Base-by-base conservation (phyloP, 2,329 filamentous ascomycete genomes). In the Penicillium verrucosum region DNA sequence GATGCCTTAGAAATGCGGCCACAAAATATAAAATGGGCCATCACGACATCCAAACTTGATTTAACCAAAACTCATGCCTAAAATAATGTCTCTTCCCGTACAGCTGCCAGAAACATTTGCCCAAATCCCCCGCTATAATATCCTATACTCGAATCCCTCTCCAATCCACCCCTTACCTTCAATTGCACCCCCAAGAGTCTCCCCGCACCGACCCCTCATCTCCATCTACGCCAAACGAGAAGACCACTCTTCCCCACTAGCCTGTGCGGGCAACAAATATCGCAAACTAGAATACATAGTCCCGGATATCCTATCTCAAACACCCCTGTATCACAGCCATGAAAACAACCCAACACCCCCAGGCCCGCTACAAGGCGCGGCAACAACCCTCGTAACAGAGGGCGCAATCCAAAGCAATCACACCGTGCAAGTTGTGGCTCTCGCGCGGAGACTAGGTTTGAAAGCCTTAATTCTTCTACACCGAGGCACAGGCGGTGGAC, bases 201-300 rank as follows among this genome's bases (percentile, higher is more conserved):
- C 60, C 52, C 60, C 46, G 25, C 41, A 41, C 38, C 16, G 38
- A 16, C 57, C 60, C 30, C 55, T 47, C n/a, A 63, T 71, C 43
- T 59, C 62, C 45, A 51, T 74, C 49, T 69, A 64, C 62, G 54
- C 64, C 46, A 74, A 74, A 61, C 65, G 71, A 29, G 71, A 74
- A 65, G 71, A 74, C 61, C 71, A 73, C 40, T 60, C 63, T 49
- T 68, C 70, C 18, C 70, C 71, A 7, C 65, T 74, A 30, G 66
- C 71, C 47, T 70, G 67, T 52, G 58, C 70, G 29, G 71, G 71
- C 14, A 74, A 74, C 63, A 74, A 74, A 63, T 74, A 74, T 62
- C 70, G 71, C 52, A 74, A 74, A 58, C 64, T 74, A 32, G 71
- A 74, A 60, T 74, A 74, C 57, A 68, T 74, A 40, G 59, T 73